Conservation (phyloP, 176 grass and related monocot species). For the Canna indica region DNA sequence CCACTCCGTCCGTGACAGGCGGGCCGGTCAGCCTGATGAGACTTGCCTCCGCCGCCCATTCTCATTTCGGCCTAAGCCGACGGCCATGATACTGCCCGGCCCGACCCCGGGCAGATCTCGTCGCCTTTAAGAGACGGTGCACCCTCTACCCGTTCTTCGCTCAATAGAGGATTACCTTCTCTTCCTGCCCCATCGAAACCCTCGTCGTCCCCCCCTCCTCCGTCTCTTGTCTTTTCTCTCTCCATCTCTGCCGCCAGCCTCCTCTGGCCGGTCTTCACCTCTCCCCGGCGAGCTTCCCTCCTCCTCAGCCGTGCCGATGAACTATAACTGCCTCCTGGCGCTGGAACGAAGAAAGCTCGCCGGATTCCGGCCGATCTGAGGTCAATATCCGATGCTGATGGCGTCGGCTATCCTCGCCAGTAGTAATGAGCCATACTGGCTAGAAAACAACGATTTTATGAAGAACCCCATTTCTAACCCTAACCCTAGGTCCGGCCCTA, state of each 20-base stretch:
- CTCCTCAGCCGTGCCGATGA: not conserved
- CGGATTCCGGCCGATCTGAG: conserved; percentile 14
- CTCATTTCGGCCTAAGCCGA: not conserved
- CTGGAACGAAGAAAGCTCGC: conserved; percentile 4
- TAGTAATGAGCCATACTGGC: conserved; percentile 44
- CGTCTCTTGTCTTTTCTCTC: not conserved
- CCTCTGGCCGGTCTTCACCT: no score
- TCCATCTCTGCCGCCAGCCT: not conserved
- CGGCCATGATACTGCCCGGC: not conserved
- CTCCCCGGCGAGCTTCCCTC: no score
- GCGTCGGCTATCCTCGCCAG: conserved; percentile 64
- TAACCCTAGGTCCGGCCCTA: conserved; percentile 27
- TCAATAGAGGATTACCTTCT: not conserved
- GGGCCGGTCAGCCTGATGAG: not conserved
- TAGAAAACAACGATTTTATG: conserved; percentile 31
- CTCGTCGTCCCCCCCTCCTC: not conserved
- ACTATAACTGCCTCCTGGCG: not conserved
- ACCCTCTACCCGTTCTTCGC: not conserved
- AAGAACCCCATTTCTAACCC: conserved; percentile 38
- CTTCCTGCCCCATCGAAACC: not conserved
- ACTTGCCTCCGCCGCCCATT: not conserved
- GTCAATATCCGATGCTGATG: conserved; percentile 28
- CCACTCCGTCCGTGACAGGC: conserved; percentile 3
- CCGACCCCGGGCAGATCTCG: conserved; percentile 3
- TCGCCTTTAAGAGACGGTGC: conserved; percentile 8